These are phyloP conservation scores for Nicotiana undulata DNA, from an alignment of 257 asterid genomes.

Conservation along the genomic window DNA sequence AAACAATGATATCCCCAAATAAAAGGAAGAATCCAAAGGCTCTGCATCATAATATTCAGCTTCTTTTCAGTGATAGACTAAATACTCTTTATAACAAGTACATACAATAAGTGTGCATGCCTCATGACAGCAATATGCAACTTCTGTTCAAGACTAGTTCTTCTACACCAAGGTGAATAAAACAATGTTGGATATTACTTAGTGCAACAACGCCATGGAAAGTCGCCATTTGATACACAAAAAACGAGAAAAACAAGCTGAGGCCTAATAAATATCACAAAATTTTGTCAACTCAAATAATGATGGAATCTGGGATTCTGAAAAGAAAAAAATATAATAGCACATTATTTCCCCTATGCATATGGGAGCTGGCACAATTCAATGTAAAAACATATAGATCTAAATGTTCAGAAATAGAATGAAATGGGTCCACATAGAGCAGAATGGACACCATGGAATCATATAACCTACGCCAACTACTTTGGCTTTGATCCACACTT, in stretches of 20 bases:
- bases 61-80: background rate
- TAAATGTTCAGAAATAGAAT: background rate
- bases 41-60: background rate
- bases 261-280: background rate
- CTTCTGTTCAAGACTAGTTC: background rate
- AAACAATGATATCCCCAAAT: background rate
- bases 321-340: background rate
- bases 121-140: background rate
- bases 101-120: background rate
- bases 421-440: background rate
- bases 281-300: background rate
- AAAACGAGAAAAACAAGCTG: background rate
- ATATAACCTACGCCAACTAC: background rate
- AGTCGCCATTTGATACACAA: background rate
- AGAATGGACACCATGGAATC: background rate
- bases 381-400: background rate
- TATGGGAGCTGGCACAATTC: background rate
- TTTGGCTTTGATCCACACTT: background rate
- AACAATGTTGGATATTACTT: background rate
- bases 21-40: background rate
- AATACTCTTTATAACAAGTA: background rate
- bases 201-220: background rate
- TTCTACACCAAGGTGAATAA: background rate
- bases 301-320: background rate
- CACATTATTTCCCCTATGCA: background rate